These are phyloP conservation scores for Odonthalia washingtoniensis DNA, from an alignment of 31 red algal species.

Conservation along the genomic window DNA sequence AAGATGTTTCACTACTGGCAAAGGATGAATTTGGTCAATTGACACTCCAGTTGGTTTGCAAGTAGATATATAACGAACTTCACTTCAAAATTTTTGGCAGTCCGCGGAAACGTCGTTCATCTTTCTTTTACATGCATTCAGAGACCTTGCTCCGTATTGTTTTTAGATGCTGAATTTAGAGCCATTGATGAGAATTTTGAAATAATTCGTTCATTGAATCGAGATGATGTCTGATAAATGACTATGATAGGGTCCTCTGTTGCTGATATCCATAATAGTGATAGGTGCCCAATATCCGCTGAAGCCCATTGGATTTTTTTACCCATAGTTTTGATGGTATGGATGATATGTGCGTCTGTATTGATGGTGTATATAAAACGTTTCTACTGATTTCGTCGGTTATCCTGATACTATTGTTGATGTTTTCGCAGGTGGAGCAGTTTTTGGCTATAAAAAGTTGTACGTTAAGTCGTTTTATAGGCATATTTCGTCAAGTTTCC, in stretches of 20 bases:
- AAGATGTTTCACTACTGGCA: not conserved
- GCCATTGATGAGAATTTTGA: not conserved
- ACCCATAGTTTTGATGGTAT: not conserved
- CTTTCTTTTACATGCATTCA: not conserved
- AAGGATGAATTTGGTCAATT: not conserved
- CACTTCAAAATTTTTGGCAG: not conserved
- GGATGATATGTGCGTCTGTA: no score
- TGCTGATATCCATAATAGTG: not conserved
- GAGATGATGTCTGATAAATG: not conserved
- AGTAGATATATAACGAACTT: not conserved
- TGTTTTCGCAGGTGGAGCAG: no score
- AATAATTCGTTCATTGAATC: not conserved
- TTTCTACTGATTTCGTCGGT: no score
- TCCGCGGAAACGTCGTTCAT: not conserved
- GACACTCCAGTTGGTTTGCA: not conserved
- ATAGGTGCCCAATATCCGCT: not conserved
- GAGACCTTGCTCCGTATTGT: not conserved
- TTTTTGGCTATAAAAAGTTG: no score
- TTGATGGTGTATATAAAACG: no score
- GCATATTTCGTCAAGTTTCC: no score
- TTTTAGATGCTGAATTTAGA: not conserved
- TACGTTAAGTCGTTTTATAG: no score
- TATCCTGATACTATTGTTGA: no score
- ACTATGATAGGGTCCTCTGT: not conserved
- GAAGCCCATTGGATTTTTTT: not conserved